Evolutionary conservation across 495 filamentous ascomycete genomes (phyloP), one percentile per base, ranked within the genome.

Genomic region (Neurospora sp.): DNA sequence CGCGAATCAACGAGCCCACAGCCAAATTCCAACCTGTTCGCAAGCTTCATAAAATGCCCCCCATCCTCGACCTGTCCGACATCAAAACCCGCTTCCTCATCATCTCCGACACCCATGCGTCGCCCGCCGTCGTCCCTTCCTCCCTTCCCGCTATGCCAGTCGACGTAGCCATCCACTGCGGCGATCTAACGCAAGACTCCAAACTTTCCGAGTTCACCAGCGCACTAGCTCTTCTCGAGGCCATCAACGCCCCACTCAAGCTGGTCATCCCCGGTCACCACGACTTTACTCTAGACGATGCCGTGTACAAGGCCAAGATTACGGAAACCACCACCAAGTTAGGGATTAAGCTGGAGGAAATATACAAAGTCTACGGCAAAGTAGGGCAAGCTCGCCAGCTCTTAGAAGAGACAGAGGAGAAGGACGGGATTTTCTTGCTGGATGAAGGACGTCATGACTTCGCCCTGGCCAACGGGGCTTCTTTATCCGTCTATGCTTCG

Each of bases 261-360:
- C 79, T 94, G 38, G 89, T 93, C 42, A 92, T 94, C 71, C 87
- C 91, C 1, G 91, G 91, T 0, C 93, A 93, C 77, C 91, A 93
- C 81, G 91, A 94, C 76, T 84, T 91, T 71, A 87, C 85, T 1
- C 85, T 93, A 3, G 91, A 94, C 77, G 80, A 80, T 68, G 74
- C 68, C 35, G 68, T 31, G 20, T 42, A 59, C 39, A 8, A 20
- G n/a, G n/a, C 10, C 39, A 70, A 39, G 8, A 70, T 31, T 27
- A 44, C 14, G 9, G 39, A 70, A 44, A 20, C 69, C 14, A 10
- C 39, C 69, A 70, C n/a, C 69, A 70, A 7, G 1, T n/a, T 10
- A 20, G 20, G 45, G n/a, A 6, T 22, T 6, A 6, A 53, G n/a
- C 3, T 27, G 38, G 27, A 70, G 38, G 41, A 20, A 12, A 22